phyloP scores from a whole-genome alignment of 1,139 yeast species.

The Blastobotrys capitulatus region DNA sequence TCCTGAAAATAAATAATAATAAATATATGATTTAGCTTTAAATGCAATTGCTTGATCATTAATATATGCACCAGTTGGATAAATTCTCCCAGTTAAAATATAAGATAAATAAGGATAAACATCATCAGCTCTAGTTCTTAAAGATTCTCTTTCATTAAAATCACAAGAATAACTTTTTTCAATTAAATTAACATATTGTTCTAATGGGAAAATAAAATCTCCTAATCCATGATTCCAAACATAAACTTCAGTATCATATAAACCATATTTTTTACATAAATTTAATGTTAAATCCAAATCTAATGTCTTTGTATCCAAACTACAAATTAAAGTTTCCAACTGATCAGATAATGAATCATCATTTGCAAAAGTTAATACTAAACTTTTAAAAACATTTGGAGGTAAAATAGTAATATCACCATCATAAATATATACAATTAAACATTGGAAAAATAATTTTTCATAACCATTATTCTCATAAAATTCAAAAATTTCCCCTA shows the following conservation, averaged over 20 bases:
- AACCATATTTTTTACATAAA: conserved; percentile 49
- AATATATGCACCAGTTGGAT: conserved; percentile 59
- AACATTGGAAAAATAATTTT: conserved; percentile 42
- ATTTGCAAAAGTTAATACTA: conserved; percentile 49
- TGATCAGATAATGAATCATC: conserved; percentile 39
- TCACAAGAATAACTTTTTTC: conserved; percentile 8
- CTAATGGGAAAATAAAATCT: conserved; percentile 65
- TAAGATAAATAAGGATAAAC: conserved; percentile 61
- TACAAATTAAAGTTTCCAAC: conserved; percentile 61
- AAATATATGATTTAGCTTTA: conserved; percentile 45
- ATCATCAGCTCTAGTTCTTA: conserved; percentile 27
- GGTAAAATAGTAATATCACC: conserved; percentile 48
- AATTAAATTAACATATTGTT: conserved; percentile 47
- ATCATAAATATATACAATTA: conserved; percentile 48
- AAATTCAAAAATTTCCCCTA: conserved; percentile 52
- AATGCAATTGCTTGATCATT: conserved; percentile 24
- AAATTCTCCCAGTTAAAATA: conserved; percentile 69
- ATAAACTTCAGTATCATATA: conserved; percentile 58
- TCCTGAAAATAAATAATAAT: conserved; percentile 45
- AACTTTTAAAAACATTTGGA: conserved; percentile 53
- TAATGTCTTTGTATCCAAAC: conserved; percentile 56
- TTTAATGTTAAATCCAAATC: conserved; percentile 68
- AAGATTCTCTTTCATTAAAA: conserved; percentile 15
- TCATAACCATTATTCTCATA: conserved; percentile 32
- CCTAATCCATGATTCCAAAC: conserved; percentile 60